These are phyloP conservation scores for Thyridium curvatum DNA, from an alignment of 2,329 filamentous ascomycete genomes.

Conservation along the genomic window DNA sequence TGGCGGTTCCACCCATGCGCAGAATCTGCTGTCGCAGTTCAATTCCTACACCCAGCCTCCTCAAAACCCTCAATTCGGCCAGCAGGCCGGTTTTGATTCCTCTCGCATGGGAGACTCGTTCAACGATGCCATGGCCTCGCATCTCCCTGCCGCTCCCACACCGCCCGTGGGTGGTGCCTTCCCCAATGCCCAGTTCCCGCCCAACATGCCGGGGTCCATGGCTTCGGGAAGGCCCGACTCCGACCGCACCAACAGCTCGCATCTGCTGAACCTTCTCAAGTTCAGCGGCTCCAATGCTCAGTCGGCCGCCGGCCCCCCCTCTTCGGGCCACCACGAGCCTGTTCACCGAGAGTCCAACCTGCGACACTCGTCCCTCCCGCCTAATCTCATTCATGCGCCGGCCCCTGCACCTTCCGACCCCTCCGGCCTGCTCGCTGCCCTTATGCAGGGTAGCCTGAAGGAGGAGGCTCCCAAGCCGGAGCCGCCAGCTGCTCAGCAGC, in stretches of 20 bases:
- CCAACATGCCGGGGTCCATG: constrained; percentile 40
- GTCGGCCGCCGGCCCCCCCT: constrained; percentile 1
- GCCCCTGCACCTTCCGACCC: constrained; percentile 51
- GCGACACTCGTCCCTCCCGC: constrained; percentile 17
- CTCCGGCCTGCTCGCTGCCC: constrained; percentile 49
- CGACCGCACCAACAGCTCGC: constrained; percentile 9
- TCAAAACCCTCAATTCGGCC: constrained; percentile 15
- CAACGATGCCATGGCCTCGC: constrained; percentile 15
- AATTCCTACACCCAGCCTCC: constrained; percentile 18
- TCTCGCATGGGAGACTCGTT: constrained; percentile 13
- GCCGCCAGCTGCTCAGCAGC: constrained; percentile 13
- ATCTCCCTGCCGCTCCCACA: constrained; percentile 36
- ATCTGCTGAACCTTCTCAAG: constrained; percentile 56
- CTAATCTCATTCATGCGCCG: constrained; percentile 45
- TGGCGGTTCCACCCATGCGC: constrained; percentile 10
- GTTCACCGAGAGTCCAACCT: constrained; percentile 18
- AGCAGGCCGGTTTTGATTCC: constrained; percentile 15
- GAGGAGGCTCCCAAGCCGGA: constrained; percentile 35
- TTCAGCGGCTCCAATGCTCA: constrained; percentile 37
- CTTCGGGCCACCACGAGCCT: constrained; percentile 12
- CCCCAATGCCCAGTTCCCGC: constrained; percentile 29
- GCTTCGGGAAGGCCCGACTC: constrained; percentile 32
- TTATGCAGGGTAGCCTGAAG: constrained; percentile 52
- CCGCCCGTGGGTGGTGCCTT: constrained; percentile 32
- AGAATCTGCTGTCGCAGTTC: constrained; percentile 21